Evolutionary conservation across 2,329 filamentous ascomycete genomes (phyloP).

Genomic region (Nannizzia gypsea): DNA sequence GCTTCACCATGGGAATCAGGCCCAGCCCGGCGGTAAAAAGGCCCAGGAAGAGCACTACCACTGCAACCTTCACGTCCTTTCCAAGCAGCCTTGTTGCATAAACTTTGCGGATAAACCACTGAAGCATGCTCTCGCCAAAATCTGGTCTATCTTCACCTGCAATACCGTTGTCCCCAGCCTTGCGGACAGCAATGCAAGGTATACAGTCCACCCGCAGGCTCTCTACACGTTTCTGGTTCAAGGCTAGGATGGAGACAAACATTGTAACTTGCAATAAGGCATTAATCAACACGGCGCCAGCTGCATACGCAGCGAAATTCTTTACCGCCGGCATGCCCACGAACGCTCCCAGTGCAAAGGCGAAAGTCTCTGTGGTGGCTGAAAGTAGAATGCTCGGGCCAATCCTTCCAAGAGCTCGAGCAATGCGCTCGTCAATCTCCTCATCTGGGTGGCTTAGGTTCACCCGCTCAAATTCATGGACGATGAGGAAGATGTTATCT

Average conservation of each 20-base stretch:
- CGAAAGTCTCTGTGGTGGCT: conserved; percentile 84
- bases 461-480: conserved; percentile 93
- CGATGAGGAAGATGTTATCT: conserved; percentile 97
- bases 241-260: conserved; percentile 81
- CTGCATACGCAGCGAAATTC: conserved; percentile 94
- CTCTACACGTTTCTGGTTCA: conserved; percentile 87
- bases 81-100: conserved; percentile 76
- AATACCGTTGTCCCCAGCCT: conserved; percentile 54
- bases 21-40: conserved; percentile 77
- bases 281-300: conserved; percentile 93
- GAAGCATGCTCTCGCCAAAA: conserved; percentile 64
- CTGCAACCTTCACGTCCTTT: conserved; percentile 63
- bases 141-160: conserved; percentile 58
- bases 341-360: conserved; percentile 82
- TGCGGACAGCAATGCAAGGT: conserved; percentile 72
- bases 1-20: conserved; percentile 67
- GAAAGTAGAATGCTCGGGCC: conserved; percentile 93
- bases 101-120: conserved; percentile 76
- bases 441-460: conserved; percentile 87
- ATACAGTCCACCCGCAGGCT: conserved; percentile 81
- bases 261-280: conserved; percentile 94
- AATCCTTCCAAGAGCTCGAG: conserved; percentile 85
- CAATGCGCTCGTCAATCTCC: conserved; percentile 72
- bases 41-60: conserved; percentile 74
- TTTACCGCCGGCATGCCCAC: conserved; percentile 96